These are phyloP conservation scores for Rubus parviflorus DNA, from an alignment of 306 rosid genomes.

Conservation along the genomic window DNA sequence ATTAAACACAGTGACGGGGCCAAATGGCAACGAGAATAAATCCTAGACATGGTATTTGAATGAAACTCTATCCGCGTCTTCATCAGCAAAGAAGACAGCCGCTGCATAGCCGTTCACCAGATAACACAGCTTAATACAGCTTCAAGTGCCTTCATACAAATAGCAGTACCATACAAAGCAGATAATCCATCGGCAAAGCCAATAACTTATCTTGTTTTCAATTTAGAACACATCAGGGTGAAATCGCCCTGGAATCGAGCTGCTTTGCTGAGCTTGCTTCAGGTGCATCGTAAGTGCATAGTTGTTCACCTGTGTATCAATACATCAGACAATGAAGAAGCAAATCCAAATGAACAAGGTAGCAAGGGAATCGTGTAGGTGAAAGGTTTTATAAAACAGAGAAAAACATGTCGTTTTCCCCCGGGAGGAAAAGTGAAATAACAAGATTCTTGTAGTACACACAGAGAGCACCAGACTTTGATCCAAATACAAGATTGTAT, in stretches of 20 bases:
- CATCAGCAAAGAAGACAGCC: slow-evolving; percentile 1
- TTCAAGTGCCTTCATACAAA: neutral
- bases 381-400: neutral
- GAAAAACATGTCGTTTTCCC: neutral
- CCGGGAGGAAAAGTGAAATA: neutral
- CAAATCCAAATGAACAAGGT: neutral
- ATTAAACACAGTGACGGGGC: slow-evolving; percentile 1
- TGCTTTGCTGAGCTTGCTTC: slow-evolving; percentile 83
- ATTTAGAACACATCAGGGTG: slow-evolving; percentile 81
- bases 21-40: neutral
- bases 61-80: neutral
- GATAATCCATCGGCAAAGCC: neutral
- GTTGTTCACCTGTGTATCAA: slow-evolving; percentile 56
- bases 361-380: neutral
- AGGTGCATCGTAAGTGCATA: slow-evolving; percentile 84
- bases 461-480: neutral
- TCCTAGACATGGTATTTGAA: slow-evolving; percentile 6
- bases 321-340: neutral
- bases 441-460: neutral
- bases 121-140: neutral
- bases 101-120: neutral
- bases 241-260: slow-evolving; percentile 75
- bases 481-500: neutral
- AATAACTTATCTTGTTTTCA: neutral
- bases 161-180: neutral